Percentiles rank a stretch among this genome's conserved stretches.
Conservation (phyloP, 352 stramenopile genomes). For the Saprolegnia diclina region DNA sequence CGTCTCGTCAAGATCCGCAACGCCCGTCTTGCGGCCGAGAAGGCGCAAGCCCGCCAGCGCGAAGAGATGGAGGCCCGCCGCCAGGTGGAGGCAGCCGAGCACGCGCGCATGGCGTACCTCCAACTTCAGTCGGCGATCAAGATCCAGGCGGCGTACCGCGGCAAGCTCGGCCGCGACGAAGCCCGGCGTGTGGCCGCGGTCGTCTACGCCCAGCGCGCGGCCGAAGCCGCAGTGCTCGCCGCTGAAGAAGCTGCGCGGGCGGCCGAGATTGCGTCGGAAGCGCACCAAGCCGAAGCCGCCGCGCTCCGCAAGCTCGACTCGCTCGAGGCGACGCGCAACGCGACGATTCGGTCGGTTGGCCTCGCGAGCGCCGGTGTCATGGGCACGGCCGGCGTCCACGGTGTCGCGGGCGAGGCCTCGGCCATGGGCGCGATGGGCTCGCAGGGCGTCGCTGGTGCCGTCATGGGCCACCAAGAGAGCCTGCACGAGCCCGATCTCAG, state of each 20-base stretch:
- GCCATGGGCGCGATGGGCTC: slow-evolving; percentile 74
- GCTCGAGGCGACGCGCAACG: slow-evolving; percentile 56
- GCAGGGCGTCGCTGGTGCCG: slow-evolving; percentile 59
- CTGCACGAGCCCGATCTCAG: slow-evolving; percentile 79
- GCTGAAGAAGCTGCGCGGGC: slow-evolving; percentile 68
- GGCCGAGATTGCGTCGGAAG: slow-evolving; percentile 60
- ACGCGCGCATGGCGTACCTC: slow-evolving; percentile 53
- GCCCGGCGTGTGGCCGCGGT: slow-evolving; percentile 59
- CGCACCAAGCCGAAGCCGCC: slow-evolving; percentile 68
- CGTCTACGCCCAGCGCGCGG: slow-evolving; percentile 61
- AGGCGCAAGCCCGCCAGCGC: slow-evolving; percentile 56
- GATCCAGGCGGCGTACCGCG: slow-evolving; percentile 72
- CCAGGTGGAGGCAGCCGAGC: slow-evolving; percentile 56
- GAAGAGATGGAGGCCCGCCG: slow-evolving; percentile 63
- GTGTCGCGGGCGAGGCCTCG: slow-evolving; percentile 56
- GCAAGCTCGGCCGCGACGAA: slow-evolving; percentile 58
- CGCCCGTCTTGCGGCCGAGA: slow-evolving; percentile 65
- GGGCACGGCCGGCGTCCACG: slow-evolving; percentile 48
- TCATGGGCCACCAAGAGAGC: slow-evolving; percentile 64
- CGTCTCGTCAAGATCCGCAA: slow-evolving; percentile 80
- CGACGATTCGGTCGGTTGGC: slow-evolving; percentile 44
- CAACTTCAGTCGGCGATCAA: slow-evolving; percentile 50
- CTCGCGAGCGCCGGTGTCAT: slow-evolving; percentile 33
- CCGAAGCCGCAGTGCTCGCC: slow-evolving; percentile 62
- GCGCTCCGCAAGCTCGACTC: slow-evolving; percentile 63